A percentile compares a stretch with the other conserved stretches of the same genome.
phyloP scores from a whole-genome alignment of 495 filamentous ascomycete genomes.

The Evernia prunastri region DNA sequence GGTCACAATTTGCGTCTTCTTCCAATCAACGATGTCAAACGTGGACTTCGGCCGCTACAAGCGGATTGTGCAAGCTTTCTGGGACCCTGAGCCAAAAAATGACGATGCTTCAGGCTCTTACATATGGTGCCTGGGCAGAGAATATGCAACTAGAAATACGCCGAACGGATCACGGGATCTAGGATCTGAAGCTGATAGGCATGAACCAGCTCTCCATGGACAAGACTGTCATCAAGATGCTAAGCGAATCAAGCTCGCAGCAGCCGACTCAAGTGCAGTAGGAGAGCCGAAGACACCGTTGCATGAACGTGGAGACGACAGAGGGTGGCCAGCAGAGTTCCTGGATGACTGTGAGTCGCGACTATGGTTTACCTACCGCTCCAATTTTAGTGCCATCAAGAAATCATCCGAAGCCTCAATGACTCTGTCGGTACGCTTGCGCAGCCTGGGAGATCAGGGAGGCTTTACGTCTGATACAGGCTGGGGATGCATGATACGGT shows the following conservation, averaged over 20 bases:
- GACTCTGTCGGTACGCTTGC: conserved; percentile 78
- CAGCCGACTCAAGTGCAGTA: not conserved
- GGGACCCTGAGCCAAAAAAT: conserved; percentile 89
- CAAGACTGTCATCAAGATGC: conserved; percentile 2
- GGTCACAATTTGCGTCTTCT: not conserved
- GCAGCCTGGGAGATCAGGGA: conserved; percentile 68
- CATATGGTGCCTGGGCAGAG: conserved; percentile 83
- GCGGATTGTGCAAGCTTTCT: conserved; percentile 85
- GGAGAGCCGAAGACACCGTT: not conserved
- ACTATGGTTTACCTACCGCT: conserved; percentile 96
- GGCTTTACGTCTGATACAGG: conserved; percentile 93
- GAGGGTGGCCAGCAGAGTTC: conserved; percentile 79
- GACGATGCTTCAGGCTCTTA: conserved; percentile 58
- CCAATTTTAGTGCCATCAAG: conserved; percentile 77
- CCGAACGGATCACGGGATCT: not conserved
- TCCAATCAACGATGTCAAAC: conserved; percentile 45
- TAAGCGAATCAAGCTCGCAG: conserved; percentile 1
- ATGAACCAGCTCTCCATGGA: conserved; percentile 2
- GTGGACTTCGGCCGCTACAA: conserved; percentile 63
- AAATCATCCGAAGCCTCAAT: conserved; percentile 68
- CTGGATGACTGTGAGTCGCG: conserved; percentile 87
- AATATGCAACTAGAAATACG: conserved; percentile 50
- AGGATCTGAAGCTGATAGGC: not conserved
- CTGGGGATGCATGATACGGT: conserved; percentile 99
- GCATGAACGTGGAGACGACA: conserved; percentile 2